Conservation (phyloP, 768 basidiomycete genomes). For the Amanita brunnescens region DNA sequence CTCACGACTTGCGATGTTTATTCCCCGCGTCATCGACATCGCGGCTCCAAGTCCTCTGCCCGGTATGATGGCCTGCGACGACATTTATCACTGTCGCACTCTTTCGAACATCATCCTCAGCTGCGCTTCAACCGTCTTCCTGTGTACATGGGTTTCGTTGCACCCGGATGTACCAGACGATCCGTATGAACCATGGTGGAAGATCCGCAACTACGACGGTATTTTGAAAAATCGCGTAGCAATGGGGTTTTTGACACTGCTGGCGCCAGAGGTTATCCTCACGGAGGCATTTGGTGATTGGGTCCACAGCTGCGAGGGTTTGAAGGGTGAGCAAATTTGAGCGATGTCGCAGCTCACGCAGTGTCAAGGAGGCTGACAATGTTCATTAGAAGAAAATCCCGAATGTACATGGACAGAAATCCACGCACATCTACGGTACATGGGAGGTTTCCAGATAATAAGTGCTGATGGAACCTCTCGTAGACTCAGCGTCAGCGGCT, state of each 20-base stretch:
- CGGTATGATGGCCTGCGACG: not conserved
- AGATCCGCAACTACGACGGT: too few species aligned
- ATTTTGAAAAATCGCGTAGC: not conserved
- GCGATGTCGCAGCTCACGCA: not conserved
- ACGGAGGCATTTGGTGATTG: not conserved
- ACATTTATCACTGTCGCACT: not conserved
- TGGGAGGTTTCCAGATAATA: not conserved
- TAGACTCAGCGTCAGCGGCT: not conserved
- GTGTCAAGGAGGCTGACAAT: not conserved
- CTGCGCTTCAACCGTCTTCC: not conserved
- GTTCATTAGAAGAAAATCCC: not conserved
- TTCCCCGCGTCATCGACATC: too few species aligned
- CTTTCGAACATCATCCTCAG: not conserved
- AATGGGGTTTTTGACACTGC: not conserved
- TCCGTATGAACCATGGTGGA: not conserved
- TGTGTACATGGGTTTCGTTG: slow-evolving; percentile 1
- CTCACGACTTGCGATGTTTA: too few species aligned
- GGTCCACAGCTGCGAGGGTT: not conserved
- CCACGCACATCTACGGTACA: not conserved
- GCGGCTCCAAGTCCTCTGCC: too few species aligned
- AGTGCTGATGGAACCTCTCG: not conserved
- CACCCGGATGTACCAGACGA: not conserved
- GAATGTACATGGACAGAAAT: not conserved
- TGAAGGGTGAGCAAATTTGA: not conserved
- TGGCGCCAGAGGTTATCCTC: not conserved